phyloP scores from a whole-genome alignment of 2,329 filamentous ascomycete genomes.

The Cadophora sp. region DNA sequence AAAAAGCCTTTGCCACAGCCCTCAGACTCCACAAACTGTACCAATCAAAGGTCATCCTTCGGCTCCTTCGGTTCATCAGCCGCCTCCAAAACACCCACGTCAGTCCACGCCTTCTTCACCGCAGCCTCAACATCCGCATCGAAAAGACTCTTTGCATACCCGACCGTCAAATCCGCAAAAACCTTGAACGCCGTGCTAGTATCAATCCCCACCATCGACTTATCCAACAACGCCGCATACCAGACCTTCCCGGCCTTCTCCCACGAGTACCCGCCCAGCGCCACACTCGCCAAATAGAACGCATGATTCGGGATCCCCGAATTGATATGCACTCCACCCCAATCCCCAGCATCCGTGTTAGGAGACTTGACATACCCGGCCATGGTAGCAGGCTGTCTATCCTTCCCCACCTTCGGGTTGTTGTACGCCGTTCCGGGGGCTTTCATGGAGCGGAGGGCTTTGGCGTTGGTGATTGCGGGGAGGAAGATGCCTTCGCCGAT shows the following conservation, averaged over 20 bases:
- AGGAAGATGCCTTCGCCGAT: slow-evolving; percentile 60
- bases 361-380: slow-evolving; percentile 48
- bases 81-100: slow-evolving; percentile 15
- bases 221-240: slow-evolving; percentile 31
- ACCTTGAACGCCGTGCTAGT: slow-evolving; percentile 11
- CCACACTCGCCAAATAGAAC: slow-evolving; percentile 56
- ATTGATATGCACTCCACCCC: slow-evolving; percentile 61
- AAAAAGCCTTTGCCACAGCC: background rate
- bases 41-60: slow-evolving; percentile 5
- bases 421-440: slow-evolving; percentile 59
- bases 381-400: slow-evolving; percentile 59
- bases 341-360: slow-evolving; percentile 47
- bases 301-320: slow-evolving; percentile 65
- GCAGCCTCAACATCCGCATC: slow-evolving; percentile 10
- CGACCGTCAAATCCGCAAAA: slow-evolving; percentile 23
- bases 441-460: slow-evolving; percentile 61
- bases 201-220: slow-evolving; percentile 3
- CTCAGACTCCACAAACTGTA: background rate
- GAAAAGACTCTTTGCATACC: slow-evolving; percentile 20
- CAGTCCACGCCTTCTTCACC: slow-evolving; percentile 25
- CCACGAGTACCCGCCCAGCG: slow-evolving; percentile 59
- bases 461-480: slow-evolving; percentile 54
- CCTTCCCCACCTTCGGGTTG: slow-evolving; percentile 59
- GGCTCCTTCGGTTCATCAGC: slow-evolving; percentile 7
- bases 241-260: slow-evolving; percentile 41